Percentiles rank a stretch among this genome's conserved stretches.
Conservation (phyloP, 108 stramenopile genomes). For the Skeletonema marinoi region DNA sequence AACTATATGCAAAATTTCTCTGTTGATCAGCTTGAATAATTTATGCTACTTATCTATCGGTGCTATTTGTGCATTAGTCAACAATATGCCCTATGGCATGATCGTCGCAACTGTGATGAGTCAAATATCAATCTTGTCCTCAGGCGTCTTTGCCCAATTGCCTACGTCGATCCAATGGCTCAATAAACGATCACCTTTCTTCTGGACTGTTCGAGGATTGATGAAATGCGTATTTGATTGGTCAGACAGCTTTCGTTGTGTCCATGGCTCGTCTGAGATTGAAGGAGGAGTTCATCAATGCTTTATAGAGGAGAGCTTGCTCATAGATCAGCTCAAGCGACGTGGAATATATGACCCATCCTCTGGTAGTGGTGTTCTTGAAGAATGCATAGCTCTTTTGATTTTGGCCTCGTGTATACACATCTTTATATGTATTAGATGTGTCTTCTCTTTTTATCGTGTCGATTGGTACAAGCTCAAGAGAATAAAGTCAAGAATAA, state of each 20-base stretch:
- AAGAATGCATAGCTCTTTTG: slow-evolving; percentile 1
- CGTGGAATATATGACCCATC: slow-evolving; percentile 29
- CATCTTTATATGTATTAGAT: not conserved
- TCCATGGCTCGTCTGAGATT: slow-evolving; percentile 15
- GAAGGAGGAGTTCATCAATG: slow-evolving; percentile 22
- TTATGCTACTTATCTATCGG: slow-evolving; percentile 23
- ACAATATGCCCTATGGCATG: slow-evolving; percentile 9
- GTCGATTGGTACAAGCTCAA: not conserved
- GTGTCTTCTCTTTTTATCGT: not conserved
- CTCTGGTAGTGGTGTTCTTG: slow-evolving; percentile 5
- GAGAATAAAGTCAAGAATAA: not conserved
- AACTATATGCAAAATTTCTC: not conserved
- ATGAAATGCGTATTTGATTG: slow-evolving; percentile 12
- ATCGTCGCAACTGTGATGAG: slow-evolving; percentile 14
- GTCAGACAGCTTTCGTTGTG: slow-evolving; percentile 24
- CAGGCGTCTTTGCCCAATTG: slow-evolving; percentile 10
- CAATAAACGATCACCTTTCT: slow-evolving; percentile 9
- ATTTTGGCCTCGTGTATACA: not conserved
- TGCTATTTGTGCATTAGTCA: not conserved
- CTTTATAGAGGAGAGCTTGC: slow-evolving; percentile 22
- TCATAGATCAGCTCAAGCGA: slow-evolving; percentile 13
- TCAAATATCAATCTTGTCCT: slow-evolving; percentile 10
- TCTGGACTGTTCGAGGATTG: slow-evolving; percentile 29
- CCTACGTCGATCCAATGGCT: slow-evolving; percentile 11
- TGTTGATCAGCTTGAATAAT: slow-evolving; percentile 12